Percentiles rank a stretch among this genome's conserved stretches.
phyloP scores from a whole-genome alignment of 129 eudicot genomes.

The Flaveria brownii region DNA sequence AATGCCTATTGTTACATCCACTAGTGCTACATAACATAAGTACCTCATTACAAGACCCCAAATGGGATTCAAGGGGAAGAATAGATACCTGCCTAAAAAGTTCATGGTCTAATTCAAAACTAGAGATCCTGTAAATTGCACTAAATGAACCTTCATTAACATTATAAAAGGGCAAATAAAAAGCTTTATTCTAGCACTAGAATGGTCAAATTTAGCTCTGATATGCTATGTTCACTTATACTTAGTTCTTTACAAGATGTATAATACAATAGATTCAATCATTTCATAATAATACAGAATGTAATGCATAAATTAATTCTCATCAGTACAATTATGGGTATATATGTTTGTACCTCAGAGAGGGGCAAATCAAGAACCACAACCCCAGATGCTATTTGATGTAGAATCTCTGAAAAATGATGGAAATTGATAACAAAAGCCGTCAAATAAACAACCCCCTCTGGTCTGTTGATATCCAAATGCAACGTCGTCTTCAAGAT shows the following conservation, averaged over 20 bases:
- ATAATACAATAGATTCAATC: background rate
- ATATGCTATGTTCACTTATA: background rate
- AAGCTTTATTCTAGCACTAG: background rate
- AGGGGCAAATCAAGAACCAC: constrained; percentile 39
- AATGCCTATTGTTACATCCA: constrained; percentile 65
- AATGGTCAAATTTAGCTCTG: background rate
- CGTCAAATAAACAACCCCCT: constrained; percentile 24
- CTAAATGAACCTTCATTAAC: background rate
- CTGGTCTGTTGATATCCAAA: constrained; percentile 23
- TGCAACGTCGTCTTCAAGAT: background rate
- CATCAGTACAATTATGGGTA: too few relatives aligned
- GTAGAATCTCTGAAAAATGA: constrained; percentile 10
- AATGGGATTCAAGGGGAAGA: too few relatives aligned
- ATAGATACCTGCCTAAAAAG: background rate
- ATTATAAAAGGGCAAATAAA: too few relatives aligned
- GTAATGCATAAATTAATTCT: background rate
- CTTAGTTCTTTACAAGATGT: background rate
- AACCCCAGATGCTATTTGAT: constrained; percentile 29
- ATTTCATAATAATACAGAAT: background rate
- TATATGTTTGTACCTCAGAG: constrained; percentile 20
- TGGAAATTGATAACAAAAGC: background rate
- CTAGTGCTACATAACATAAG: constrained; percentile 50
- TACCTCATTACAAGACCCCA: constrained; percentile 47
- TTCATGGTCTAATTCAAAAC: background rate
- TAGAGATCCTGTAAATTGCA: background rate